Evolutionary conservation across 1,284 basidiomycete genomes (phyloP).

Genomic region (Tremellales sp.): DNA sequence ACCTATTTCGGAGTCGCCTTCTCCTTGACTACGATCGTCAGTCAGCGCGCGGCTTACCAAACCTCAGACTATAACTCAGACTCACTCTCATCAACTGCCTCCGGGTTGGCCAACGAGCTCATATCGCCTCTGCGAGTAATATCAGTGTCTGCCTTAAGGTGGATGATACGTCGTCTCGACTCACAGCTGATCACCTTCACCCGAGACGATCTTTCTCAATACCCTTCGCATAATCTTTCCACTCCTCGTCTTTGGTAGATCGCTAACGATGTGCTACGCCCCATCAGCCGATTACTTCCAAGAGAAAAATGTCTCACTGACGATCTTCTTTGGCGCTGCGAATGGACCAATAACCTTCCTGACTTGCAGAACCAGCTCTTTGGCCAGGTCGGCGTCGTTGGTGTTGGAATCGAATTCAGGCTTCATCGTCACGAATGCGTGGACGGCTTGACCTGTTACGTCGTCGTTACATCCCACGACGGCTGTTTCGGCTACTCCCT

Average conservation of each 20-base stretch:
- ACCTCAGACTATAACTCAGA: constrained; percentile 51
- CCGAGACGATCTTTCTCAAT: constrained; percentile 90
- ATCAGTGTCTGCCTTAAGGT: too few species aligned
- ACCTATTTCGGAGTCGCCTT: constrained; percentile 13
- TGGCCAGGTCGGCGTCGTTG: constrained; percentile 67
- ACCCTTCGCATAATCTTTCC: constrained; percentile 95
- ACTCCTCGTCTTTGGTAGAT: constrained; percentile 94
- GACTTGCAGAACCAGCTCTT: constrained; percentile 91
- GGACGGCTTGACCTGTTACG: constrained; percentile 70
- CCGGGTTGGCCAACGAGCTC: constrained; percentile 80
- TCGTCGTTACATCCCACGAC: constrained; percentile 87
- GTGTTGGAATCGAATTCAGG: constrained; percentile 68
- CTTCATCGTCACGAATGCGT: constrained; percentile 66
- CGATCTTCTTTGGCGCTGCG: constrained; percentile 86
- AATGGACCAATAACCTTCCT: constrained; percentile 95
- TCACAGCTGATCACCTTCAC: constrained; percentile 82
- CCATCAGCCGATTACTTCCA: too few species aligned
- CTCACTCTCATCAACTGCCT: constrained; percentile 77
- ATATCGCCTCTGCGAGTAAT: constrained; percentile 62
- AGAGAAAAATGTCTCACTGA: too few species aligned
- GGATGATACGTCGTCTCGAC: neutral
- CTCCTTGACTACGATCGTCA: constrained; percentile 14
- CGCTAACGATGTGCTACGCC: constrained; percentile 62
- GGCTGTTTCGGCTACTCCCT: constrained; percentile 92
- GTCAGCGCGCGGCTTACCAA: neutral